Evolutionary conservation across 139 green algal species (phyloP).

Genomic region (Coelastrella sp.): DNA sequence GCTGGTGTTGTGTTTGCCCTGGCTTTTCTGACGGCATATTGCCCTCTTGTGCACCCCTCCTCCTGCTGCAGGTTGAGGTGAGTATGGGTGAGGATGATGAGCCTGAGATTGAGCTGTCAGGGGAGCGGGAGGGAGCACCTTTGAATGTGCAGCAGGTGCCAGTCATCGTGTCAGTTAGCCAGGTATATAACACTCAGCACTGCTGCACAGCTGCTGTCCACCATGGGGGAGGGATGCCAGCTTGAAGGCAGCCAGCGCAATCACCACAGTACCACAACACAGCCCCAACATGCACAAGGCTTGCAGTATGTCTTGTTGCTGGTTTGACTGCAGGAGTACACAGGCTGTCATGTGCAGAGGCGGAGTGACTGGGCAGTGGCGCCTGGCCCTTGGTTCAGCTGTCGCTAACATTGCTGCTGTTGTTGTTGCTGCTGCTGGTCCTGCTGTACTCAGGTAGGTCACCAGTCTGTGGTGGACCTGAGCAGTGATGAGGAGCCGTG

Average conservation of each 20-base stretch:
- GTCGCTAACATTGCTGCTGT: not conserved
- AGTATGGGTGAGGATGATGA: constrained; percentile 45
- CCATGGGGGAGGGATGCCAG: no score
- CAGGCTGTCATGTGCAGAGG: not conserved
- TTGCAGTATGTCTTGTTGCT: not conserved
- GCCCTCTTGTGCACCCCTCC: not conserved
- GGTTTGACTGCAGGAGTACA: not conserved
- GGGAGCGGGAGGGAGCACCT: constrained; percentile 60
- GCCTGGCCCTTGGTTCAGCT: not conserved
- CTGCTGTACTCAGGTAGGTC: constrained; percentile 50
- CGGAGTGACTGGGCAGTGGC: no score
- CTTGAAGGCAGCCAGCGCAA: no score
- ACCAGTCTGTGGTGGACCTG: constrained; percentile 56
- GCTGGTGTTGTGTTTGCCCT: not conserved
- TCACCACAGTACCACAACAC: no score
- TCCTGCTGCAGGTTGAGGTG: constrained; percentile 46
- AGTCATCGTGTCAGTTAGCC: constrained; percentile 66
- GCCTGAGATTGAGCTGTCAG: constrained; percentile 82
- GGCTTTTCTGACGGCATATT: no score
- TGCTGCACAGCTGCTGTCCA: no score
- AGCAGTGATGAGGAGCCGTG: constrained; percentile 59
- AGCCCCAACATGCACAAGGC: not conserved
- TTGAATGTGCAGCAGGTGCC: constrained; percentile 67
- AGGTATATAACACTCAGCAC: constrained; percentile 51
- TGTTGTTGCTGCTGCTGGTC: not conserved